phyloP scores from a whole-genome alignment of 257 asterid species.

The Echium plantagineum region DNA sequence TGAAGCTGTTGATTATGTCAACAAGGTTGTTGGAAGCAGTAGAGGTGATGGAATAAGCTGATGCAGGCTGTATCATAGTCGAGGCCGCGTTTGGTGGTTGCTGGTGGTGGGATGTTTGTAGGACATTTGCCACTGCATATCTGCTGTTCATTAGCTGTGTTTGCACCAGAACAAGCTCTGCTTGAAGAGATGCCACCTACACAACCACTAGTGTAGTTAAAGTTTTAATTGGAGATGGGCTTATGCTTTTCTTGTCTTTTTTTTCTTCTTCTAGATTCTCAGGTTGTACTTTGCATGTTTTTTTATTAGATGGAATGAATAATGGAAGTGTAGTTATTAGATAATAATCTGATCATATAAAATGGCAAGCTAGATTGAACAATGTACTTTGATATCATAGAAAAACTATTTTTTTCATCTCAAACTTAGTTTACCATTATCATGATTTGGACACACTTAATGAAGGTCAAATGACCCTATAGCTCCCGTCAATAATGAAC shows the following conservation, averaged over 20 bases:
- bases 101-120: constrained; percentile 30
- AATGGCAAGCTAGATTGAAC: too few relatives aligned
- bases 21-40: constrained; percentile 54
- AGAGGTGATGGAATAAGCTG: constrained; percentile 55
- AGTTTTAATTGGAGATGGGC: not conserved
- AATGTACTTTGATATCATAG: too few relatives aligned
- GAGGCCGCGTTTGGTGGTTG: constrained; percentile 16
- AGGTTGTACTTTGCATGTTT: too few relatives aligned
- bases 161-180: constrained; percentile 67
- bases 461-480: too few relatives aligned
- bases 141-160: constrained; percentile 57
- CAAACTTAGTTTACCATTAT: too few relatives aligned
- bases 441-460: too few relatives aligned
- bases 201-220: not conserved
- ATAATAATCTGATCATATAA: too few relatives aligned
- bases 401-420: not conserved
- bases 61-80: constrained; percentile 39
- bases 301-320: too few relatives aligned
- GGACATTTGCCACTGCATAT: constrained; percentile 45
- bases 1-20: constrained; percentile 25
- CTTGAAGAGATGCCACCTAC: constrained; percentile 72
- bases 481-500: too few relatives aligned
- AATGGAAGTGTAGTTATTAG: too few relatives aligned
- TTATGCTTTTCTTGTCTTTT: not conserved
- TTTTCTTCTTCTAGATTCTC: not conserved